Evolutionary conservation across 345 rosid species (phyloP), one percentile per base, ranked within the genome.

Genomic region (Citrus inodora): DNA sequence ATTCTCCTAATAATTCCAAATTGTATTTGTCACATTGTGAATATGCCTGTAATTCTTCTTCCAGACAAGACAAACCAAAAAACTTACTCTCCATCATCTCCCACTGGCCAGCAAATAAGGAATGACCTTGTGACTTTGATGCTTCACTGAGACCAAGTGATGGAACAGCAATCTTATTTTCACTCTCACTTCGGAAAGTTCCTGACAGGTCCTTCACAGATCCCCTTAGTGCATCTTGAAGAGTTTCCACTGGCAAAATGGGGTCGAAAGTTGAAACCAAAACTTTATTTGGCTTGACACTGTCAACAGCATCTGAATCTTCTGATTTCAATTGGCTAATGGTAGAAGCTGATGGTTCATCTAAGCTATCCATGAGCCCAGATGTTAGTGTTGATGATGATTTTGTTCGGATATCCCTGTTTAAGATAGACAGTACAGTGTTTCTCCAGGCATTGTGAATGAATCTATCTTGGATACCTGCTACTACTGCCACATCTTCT

Each of bases 401-500:
- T 64, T 40, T 78, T 66, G 83, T 48, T 73, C 78, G 70, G 74
- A 21, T 9, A 74, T 78, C 83, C 58, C 80, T 74, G 55, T 81
- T 70, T 40, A 74, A 56, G 55, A 67, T 8, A 46, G 72, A n/a
- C 76, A 77, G 60, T 17, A 17, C 32, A 40, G 68, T 8, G 77
- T 64, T 70, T 59, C 48, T 82, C 5, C 74, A 51, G 68, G 48
- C 55, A 78, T 55, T 70, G 71, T 73, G 71, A 79, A 78, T 55
- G 75, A 88, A 84, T 65, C 78, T 80, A 63, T 78, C 83, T 78
- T 84, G 80, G 85, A 88, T 46, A 62, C 73, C 55, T 68, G 80
- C 70, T 21, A 86, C 82, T 46, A 84, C 51, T 10, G 83, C 77
- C 17, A 63, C 71, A 70, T 88, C 90, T 80, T 91, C 93, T 65